Conservation (phyloP, 2,329 filamentous ascomycete species). For the Thelonectria discophora region DNA sequence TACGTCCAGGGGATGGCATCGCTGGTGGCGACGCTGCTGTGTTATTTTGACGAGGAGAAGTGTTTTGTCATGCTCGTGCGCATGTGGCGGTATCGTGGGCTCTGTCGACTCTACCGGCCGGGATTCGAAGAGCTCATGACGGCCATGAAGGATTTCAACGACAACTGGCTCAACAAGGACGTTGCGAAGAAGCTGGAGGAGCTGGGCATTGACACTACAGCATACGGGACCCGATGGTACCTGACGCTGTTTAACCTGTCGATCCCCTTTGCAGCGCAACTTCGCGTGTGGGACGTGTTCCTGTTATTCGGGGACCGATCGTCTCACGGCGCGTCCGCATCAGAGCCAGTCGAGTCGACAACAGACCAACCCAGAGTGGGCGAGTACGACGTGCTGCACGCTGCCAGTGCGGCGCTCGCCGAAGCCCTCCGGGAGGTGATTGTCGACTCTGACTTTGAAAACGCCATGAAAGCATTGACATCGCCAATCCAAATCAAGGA, state of each 20-base stretch:
- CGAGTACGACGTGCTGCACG: constrained; percentile 88
- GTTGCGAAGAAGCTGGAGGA: constrained; percentile 82
- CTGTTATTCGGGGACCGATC: constrained; percentile 77
- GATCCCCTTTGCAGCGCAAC: constrained; percentile 91
- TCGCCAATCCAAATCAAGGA: constrained; percentile 95
- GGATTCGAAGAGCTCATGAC: constrained; percentile 90
- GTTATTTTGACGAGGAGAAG: constrained; percentile 95
- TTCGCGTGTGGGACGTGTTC: constrained; percentile 97
- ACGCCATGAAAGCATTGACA: constrained; percentile 96
- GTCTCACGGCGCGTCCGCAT: constrained; percentile 20
- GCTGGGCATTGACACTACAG: constrained; percentile 82
- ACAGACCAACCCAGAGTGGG: constrained; percentile 34
- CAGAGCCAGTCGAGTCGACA: constrained; percentile 29
- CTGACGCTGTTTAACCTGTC: constrained; percentile 97
- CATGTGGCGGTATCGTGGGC: constrained; percentile 87
- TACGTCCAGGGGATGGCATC: constrained; percentile 99
- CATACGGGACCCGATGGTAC: constrained; percentile 98
- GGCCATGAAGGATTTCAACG: constrained; percentile 85
- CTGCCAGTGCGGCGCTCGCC: constrained; percentile 87
- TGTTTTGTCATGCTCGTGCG: constrained; percentile 97
- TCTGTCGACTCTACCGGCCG: constrained; percentile 83
- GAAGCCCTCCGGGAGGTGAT: constrained; percentile 90
- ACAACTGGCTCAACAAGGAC: constrained; percentile 82
- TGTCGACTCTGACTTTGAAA: constrained; percentile 94
- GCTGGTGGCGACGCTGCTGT: constrained; percentile 88